Percentiles rank a stretch among this genome's conserved stretches.
Conservation (phyloP, 257 asterid genomes). For the Solanum etuberosum region DNA sequence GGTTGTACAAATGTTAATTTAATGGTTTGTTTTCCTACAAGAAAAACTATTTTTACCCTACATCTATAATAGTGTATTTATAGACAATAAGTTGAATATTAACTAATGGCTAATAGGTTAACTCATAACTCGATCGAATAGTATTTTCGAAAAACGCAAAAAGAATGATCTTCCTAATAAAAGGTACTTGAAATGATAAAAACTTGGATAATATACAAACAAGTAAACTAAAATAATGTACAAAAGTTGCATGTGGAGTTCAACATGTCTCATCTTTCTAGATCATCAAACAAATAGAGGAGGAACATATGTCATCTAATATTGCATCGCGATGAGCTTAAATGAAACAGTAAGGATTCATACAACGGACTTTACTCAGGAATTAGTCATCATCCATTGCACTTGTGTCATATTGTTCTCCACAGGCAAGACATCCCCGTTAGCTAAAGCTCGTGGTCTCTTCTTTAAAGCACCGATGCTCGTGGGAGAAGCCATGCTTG, state of each 20-base stretch:
- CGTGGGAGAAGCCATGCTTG: background rate
- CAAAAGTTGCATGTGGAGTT: background rate
- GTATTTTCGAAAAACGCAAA: background rate
- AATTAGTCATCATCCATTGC: conserved; percentile 63
- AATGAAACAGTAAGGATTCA: background rate
- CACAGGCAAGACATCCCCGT: conserved; percentile 29
- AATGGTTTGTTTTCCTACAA: too few relatives aligned
- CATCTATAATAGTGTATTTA: background rate
- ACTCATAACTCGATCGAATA: background rate
- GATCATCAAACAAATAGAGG: background rate
- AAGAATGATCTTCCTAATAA: background rate
- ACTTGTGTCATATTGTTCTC: conserved; percentile 32
- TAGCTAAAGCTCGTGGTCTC: conserved; percentile 36
- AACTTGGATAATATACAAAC: background rate
- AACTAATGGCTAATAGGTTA: background rate
- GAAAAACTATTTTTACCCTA: too few relatives aligned
- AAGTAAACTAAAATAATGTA: background rate
- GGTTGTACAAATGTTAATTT: background rate
- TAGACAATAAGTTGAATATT: background rate
- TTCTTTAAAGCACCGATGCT: conserved; percentile 30
- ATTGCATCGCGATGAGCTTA: background rate
- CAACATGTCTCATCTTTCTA: background rate
- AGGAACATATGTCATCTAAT: background rate
- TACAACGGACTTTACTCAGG: background rate
- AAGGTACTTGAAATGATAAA: background rate